Base-by-base conservation (phyloP, 1,139 yeast genomes). In the Hansenula lynferdii region DNA sequence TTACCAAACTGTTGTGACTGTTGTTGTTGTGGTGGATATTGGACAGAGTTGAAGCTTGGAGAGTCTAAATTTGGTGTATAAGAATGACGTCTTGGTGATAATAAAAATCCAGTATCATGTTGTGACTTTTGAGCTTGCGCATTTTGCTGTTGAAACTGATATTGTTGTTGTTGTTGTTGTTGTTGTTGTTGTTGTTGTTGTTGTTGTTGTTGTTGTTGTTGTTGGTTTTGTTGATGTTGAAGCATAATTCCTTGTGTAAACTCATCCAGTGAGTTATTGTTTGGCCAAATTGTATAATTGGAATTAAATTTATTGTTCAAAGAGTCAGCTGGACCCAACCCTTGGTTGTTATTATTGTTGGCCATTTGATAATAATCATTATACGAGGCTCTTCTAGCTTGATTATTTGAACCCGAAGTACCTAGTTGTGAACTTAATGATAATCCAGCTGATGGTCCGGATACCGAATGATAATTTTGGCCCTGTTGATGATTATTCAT, bases 311-410 rank as follows among this genome's bases (percentile, higher is more conserved):
- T 47, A 24, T 33, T 38, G 38, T n/a, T n/a, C n/a, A n/a, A n/a
- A n/a, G n/a, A n/a, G n/a, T 10, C 8, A 16, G 12, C 12, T 27
- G 20, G 20, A n/a, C n/a, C n/a, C n/a, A n/a, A n/a, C n/a, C n/a
- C n/a, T 41, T 20, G 34, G 36, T 16, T 22, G 29, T 18, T 20
- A 24, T 26, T 30, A 20, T 28, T 30, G 28, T 25, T 28, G 9
- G 22, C 11, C 16, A 25, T 32, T 21, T 30, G 31, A 28, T 25
- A 19, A 4, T 43, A 44, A 15, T 44, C 45, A 22, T 40, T 28
- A 15, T 44, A 42, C 14, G 43, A 44, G 6, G 46, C 44, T 33
- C 44, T 36, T 45, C 49, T 40, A n/a, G n/a, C n/a, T 28, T 30
- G 33, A 14, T n/a, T 19, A 24, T 24, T 24, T n/a, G n/a, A n/a